These are phyloP conservation scores for Fagus crenata DNA, from an alignment of 306 rosid genomes.

Conservation along the genomic window DNA sequence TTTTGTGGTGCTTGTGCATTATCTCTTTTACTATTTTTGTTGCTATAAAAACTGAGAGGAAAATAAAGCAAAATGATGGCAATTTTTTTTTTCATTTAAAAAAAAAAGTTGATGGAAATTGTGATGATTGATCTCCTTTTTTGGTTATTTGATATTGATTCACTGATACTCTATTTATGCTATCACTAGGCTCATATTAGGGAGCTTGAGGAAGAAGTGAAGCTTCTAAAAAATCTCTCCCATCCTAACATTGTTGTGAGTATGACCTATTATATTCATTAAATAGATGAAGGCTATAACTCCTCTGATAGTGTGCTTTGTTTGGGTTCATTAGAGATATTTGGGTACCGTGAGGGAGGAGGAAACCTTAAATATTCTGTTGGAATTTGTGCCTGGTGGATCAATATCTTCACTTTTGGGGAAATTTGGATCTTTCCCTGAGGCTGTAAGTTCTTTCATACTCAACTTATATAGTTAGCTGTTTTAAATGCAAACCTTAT, in stretches of 20 bases:
- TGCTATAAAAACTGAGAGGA: not conserved
- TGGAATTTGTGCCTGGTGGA: constrained; percentile 99
- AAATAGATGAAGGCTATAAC: constrained; percentile 15
- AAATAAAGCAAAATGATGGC: not conserved
- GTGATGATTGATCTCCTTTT: constrained; percentile 4
- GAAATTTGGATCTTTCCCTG: constrained; percentile 98
- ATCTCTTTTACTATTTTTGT: not conserved
- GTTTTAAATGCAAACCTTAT: constrained; percentile 20
- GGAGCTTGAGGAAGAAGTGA: constrained; percentile 99
- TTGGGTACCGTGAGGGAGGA: constrained; percentile 97
- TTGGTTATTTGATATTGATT: constrained; percentile 18
- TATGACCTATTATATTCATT: constrained; percentile 39
- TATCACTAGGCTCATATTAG: constrained; percentile 73
- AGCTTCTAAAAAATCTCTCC: constrained; percentile 87
- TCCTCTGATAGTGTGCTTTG: constrained; percentile 30
- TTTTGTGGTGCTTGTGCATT: not conserved
- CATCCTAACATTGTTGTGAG: constrained; percentile 98
- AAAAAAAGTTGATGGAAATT: not conserved
- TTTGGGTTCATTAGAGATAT: constrained; percentile 69
- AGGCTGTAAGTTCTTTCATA: constrained; percentile 71
- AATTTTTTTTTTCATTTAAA: no score
- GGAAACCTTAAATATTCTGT: constrained; percentile 77
- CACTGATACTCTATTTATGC: constrained; percentile 31
- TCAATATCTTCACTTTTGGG: constrained; percentile 96
- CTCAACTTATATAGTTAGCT: constrained; percentile 18